Evolutionary conservation across 441 rosid genomes (phyloP).

Genomic region (Euphorbia corollata): DNA sequence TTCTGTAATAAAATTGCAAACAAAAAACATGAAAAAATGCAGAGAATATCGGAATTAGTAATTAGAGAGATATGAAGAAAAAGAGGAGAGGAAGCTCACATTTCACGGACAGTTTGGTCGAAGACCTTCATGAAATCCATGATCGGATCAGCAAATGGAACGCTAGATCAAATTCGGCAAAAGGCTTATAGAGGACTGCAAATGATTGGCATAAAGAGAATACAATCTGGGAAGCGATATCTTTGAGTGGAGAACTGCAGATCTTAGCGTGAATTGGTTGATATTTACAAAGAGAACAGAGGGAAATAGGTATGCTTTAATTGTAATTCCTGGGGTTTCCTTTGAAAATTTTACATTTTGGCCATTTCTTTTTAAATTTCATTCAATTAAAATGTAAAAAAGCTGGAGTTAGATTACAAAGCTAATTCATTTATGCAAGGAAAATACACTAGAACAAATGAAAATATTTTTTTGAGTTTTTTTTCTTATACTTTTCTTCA

Average conservation of each 20-base stretch:
- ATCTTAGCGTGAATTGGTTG: neutral
- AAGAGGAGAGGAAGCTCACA: slow-evolving; percentile 39
- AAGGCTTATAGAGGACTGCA: slow-evolving; percentile 2
- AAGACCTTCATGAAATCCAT: slow-evolving; percentile 98
- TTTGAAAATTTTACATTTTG: too few relatives aligned
- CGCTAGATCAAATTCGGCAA: neutral
- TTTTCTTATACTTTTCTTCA: too few relatives aligned
- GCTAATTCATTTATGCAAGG: too few relatives aligned
- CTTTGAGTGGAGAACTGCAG: slow-evolving; percentile 10
- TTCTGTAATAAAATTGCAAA: slow-evolving; percentile 35
- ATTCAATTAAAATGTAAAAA: too few relatives aligned
- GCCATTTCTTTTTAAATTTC: too few relatives aligned
- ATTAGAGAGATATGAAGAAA: slow-evolving; percentile 4
- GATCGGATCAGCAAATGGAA: slow-evolving; percentile 31
- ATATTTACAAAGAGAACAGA: neutral
- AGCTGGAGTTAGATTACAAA: too few relatives aligned
- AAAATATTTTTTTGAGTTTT: too few relatives aligned
- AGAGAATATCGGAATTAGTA: slow-evolving; percentile 1
- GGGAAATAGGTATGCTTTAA: neutral
- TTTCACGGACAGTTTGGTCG: slow-evolving; percentile 96
- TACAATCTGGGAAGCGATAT: neutral
- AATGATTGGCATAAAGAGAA: too few relatives aligned
- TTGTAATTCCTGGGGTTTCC: neutral
- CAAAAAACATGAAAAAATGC: neutral
- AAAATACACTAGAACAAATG: too few relatives aligned